Evolutionary conservation across 2,329 filamentous ascomycete species (phyloP).

Genomic region (Neurospora crassa): DNA sequence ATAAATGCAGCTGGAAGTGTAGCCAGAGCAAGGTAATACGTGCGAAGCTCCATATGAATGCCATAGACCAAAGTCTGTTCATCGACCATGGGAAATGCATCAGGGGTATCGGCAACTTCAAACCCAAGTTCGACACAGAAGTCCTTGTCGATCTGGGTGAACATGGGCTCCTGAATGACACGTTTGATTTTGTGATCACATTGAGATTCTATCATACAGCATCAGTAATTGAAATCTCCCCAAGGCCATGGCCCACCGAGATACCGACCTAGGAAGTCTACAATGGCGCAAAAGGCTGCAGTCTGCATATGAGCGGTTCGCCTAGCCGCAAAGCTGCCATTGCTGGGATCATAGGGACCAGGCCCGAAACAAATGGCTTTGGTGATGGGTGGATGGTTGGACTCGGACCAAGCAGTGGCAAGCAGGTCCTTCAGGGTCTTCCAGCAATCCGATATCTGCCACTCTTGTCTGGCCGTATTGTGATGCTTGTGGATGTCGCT

Average conservation of each 20-base stretch:
- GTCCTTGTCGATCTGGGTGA: constrained; percentile 35
- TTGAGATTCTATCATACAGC: constrained; percentile 15
- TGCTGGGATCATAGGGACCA: constrained; percentile 43
- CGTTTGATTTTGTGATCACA: constrained; percentile 28
- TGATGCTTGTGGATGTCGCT: constrained; percentile 19
- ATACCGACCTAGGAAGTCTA: constrained; percentile 32
- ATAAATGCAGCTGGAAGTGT: constrained; percentile 44
- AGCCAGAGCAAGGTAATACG: constrained; percentile 42
- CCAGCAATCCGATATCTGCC: constrained; percentile 20
- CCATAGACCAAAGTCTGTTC: constrained; percentile 46
- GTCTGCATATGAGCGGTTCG: constrained; percentile 42
- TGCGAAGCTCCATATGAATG: constrained; percentile 47
- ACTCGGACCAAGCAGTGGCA: constrained; percentile 11
- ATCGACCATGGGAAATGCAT: constrained; percentile 41
- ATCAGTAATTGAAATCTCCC: not conserved
- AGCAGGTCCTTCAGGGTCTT: constrained; percentile 26
- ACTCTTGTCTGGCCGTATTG: constrained; percentile 13
- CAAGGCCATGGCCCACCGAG: not conserved
- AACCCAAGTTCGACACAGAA: constrained; percentile 50
- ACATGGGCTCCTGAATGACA: constrained; percentile 45
- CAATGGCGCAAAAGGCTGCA: constrained; percentile 39
- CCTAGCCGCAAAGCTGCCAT: constrained; percentile 35
- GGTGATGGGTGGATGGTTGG: constrained; percentile 19
- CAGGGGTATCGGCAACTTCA: constrained; percentile 39
- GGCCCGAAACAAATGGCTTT: constrained; percentile 45